Evolutionary conservation across 2,329 filamentous ascomycete genomes (phyloP).

Genomic region (Botrytis fragariae): DNA sequence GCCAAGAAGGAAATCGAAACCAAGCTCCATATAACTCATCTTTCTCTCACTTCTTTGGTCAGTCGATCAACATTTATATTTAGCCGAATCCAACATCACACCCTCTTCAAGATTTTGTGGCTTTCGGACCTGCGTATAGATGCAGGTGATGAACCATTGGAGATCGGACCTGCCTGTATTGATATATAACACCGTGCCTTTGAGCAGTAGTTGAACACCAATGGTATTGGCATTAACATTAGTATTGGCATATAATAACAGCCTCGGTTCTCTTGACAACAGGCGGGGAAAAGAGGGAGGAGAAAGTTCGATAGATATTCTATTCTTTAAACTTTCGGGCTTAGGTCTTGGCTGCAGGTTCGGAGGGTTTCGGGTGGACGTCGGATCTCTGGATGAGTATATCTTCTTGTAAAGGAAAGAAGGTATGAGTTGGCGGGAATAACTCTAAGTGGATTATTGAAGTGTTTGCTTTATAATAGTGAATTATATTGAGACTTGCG

Average conservation of each 20-base stretch:
- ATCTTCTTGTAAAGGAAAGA: background rate
- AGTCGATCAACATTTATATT: background rate
- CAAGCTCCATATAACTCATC: background rate
- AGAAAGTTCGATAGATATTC: background rate
- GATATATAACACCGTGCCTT: background rate
- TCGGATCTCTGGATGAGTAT: background rate
- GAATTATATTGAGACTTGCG: background rate
- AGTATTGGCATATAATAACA: background rate
- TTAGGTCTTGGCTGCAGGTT: background rate
- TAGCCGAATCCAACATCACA: background rate
- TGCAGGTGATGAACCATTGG: background rate
- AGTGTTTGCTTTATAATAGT: background rate
- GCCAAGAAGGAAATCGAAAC: background rate
- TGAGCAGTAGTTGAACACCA: background rate
- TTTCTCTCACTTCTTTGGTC: background rate
- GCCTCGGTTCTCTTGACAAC: background rate
- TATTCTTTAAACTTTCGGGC: background rate
- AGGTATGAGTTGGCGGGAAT: background rate
- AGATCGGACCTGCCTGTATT: background rate
- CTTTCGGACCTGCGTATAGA: background rate
- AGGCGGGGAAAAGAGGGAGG: background rate
- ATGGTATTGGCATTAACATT: background rate
- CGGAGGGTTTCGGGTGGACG: background rate
- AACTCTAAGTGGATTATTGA: background rate
- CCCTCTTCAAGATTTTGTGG: background rate